Evolutionary conservation across 1,139 yeast species (phyloP), one percentile per base, ranked within the genome.

Genomic region (Sugiyamaella neomexicana): DNA sequence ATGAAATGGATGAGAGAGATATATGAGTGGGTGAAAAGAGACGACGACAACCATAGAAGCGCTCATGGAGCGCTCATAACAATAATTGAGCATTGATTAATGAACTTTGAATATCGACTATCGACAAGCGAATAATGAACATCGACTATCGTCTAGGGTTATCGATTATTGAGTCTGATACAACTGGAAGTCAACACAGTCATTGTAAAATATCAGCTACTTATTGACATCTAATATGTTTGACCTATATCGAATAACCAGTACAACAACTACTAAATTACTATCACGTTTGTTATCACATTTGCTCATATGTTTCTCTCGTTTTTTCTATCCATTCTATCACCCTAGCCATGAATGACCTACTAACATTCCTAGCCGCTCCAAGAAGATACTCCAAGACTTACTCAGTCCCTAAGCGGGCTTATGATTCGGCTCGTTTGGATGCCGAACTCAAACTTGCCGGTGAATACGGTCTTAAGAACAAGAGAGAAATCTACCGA

Each of bases 401-500:
- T 74, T 91, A 89, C 89, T 80, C 97, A 75, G 96, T 91, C 78
- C 99, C 99, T 83, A 89, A 89, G 86, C 89, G 95, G 79, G 97
- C 97, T 65, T 93, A 86, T 84, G 99, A 93, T 81, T 88, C 95
- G 69, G 95, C 97, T 78, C 96, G 99, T 86, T 86, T 93, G 80
- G 99, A 93, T 75, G 89, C 96, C 77, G 99, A 95, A 82, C 88
- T 93, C 79, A 90, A 93, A 82, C 88, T 93, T 75, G 97, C 96
- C 74, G 99, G 99, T 85, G 99, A 93, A 82, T 93, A 80, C 87
- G 99, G 99, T 85, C 87, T 93, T 77, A 91, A 90, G 84, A 93
- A 95, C 97, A 93, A 93, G 91, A 89, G 95, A 79, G 99, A 93
- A 82, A 89, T 93, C 80, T 90, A 91, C 95, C 88, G 97, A 85